A percentile compares a stretch with the other conserved stretches of the same genome.
These are phyloP conservation scores for Pichia ethanolica DNA, from an alignment of 805 yeast species.

Conservation along the genomic window DNA sequence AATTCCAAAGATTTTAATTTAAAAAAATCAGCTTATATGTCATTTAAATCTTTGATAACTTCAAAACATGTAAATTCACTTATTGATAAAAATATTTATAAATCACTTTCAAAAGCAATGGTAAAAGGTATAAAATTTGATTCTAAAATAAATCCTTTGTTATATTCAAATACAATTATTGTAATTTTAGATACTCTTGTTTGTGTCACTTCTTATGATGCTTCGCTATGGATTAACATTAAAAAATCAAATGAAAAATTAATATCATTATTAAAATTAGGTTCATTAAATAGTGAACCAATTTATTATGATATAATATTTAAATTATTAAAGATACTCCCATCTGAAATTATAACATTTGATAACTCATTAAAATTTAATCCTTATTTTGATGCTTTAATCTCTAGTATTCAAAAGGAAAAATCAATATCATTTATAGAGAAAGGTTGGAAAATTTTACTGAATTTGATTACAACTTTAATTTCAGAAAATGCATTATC, in stretches of 20 bases:
- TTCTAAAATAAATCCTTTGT: conserved; percentile 26
- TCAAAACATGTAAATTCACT: conserved; percentile 14
- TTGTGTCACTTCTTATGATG: conserved; percentile 36
- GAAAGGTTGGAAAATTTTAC: conserved; percentile 24
- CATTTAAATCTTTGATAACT: conserved; percentile 27
- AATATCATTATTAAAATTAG: conserved; percentile 39
- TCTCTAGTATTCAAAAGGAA: conserved; percentile 19
- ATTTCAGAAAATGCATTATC: conserved; percentile 1
- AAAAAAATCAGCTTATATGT: conserved; percentile 33
- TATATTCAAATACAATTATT: conserved; percentile 40
- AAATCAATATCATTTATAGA: conserved; percentile 15
- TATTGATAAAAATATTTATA: conserved; percentile 26
- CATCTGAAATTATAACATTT: conserved; percentile 15
- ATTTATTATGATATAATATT: conserved; percentile 34
- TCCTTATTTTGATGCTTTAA: conserved; percentile 14
- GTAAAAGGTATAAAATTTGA: conserved; percentile 36
- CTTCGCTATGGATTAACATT: conserved; percentile 44
- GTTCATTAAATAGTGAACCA: conserved; percentile 48
- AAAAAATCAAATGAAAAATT: conserved; percentile 42
- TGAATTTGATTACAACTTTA: conserved; percentile 9
- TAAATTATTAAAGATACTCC: conserved; percentile 15
- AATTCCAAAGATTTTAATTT: conserved; percentile 33
- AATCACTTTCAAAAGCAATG: conserved; percentile 37
- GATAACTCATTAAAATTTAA: conserved; percentile 4
- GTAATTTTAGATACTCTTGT: conserved; percentile 43